phyloP scores from a whole-genome alignment of 495 filamentous ascomycete species.

The Aspergillus steynii region DNA sequence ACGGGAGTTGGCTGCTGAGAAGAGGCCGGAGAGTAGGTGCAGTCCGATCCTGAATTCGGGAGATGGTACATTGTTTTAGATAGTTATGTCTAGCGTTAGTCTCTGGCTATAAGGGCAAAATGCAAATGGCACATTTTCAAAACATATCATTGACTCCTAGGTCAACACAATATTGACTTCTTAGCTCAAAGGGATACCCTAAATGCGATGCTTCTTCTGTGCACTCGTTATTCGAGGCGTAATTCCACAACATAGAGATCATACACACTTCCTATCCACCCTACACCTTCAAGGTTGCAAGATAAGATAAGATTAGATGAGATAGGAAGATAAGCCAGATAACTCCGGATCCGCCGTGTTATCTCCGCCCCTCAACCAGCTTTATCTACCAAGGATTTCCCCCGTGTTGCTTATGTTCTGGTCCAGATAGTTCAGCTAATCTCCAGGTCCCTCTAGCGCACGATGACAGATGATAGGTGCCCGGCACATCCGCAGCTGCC shows the following conservation, averaged over 20 bases:
- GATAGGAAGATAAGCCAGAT: background rate
- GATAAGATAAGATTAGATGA: background rate
- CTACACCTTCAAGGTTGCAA: background rate
- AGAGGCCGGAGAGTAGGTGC: constrained; percentile 39
- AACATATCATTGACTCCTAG: no score
- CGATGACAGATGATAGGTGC: background rate
- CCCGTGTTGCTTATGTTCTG: background rate
- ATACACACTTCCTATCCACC: no score
- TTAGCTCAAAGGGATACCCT: no score
- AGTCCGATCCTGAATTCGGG: constrained; percentile 48
- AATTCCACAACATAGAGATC: no score
- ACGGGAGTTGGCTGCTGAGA: constrained; percentile 41
- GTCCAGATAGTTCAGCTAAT: background rate
- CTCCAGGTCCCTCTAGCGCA: background rate
- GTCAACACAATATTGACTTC: no score
- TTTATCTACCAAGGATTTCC: background rate
- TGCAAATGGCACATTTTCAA: no score
- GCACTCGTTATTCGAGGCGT: no score
- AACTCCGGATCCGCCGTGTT: background rate
- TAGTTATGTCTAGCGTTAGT: no score
- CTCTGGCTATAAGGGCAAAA: no score
- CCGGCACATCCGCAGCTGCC: background rate
- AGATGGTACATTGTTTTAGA: constrained; percentile 44
- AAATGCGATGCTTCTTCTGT: no score
- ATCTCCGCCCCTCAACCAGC: background rate